A percentile compares a stretch with the other conserved stretches of the same genome.
These are phyloP conservation scores for Cystobasidium tubakii DNA, from an alignment of 768 basidiomycete genomes.

Conservation along the genomic window DNA sequence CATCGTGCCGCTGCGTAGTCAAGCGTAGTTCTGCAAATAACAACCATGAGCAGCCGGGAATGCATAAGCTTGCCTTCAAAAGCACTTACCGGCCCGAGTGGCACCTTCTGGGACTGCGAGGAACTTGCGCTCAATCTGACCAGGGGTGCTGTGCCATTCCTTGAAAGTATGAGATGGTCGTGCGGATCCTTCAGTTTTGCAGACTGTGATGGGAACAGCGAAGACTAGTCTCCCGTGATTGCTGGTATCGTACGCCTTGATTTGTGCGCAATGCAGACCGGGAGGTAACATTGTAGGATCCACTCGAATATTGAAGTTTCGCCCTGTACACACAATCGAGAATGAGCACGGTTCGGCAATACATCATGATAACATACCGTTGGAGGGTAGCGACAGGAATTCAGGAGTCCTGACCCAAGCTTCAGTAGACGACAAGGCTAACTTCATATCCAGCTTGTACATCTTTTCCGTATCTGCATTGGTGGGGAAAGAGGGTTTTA, in stretches of 20 bases:
- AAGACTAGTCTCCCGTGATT: conserved; percentile 25
- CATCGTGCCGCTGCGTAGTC: background rate
- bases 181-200: conserved; percentile 23
- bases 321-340: background rate
- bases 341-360: no score
- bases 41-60: background rate
- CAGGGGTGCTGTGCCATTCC: background rate
- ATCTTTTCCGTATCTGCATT: conserved; percentile 28
- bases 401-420: conserved; percentile 26
- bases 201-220: conserved; percentile 35
- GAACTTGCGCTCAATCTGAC: conserved; percentile 31
- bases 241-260: conserved; percentile 5
- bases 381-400: conserved; percentile 6
- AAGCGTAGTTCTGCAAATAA: conserved; percentile 24
- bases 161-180: conserved; percentile 10
- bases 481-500: conserved; percentile 30
- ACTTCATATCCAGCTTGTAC: conserved; percentile 35
- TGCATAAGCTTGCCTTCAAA: background rate
- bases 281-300: conserved; percentile 30
- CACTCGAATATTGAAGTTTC: conserved; percentile 35
- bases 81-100: conserved; percentile 17
- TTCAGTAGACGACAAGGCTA: background rate
- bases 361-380: background rate
- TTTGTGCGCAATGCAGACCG: conserved; percentile 29
- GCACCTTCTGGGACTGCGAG: conserved; percentile 37